Base-by-base conservation (phyloP, 257 asterid species). In the Rauvolfia tetraphylla region DNA sequence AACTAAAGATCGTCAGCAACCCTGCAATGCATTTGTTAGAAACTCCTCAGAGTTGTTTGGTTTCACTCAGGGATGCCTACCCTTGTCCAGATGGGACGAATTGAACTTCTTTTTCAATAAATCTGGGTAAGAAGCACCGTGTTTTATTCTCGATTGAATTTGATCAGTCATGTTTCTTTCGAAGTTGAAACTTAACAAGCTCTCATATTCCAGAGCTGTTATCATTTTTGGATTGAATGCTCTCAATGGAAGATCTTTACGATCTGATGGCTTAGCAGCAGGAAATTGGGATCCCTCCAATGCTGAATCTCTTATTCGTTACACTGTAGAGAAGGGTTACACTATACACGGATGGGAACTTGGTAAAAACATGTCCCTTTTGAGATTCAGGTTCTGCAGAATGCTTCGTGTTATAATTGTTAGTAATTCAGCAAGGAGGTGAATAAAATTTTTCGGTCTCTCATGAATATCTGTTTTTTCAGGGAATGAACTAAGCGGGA, bases 71-170 rank as follows among this genome's bases (percentile, higher is more conserved):
- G 96, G 96, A n/a, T 91, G 97, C 83, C 86, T 91, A 2, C 92
- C 98, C 11, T 83, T 90, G 80, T 79, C 85, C 59, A 88, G 98
- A 88, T 93, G 98, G 97, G 96, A 93, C 75, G 88, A 86, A 74
- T 86, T 93, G 2, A 91, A 88, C 67, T 82, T 84, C 25, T 93
- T 93, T 77, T 90, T 90, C 83, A 82, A 82, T 29, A 81, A 85
- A 76, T 83, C 98, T 0, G 92, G 93, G 98, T 93, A 88, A 81
- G 22, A 56, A 72, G 41, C 72, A 17, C 12, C 9, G 57, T 33
- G 7, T 8, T 13, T 13, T 41, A 15, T 15, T 38, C 15, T 57
- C 20, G 33, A 39, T 25, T 34, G 73, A 67, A 36, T 14, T 31
- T 71, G 12, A 63, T 62, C 34, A 36, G n/a, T 49, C n/a, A 61